Evolutionary conservation across 352 stramenopile genomes (phyloP).

Genomic region (Pythium volutum): DNA sequence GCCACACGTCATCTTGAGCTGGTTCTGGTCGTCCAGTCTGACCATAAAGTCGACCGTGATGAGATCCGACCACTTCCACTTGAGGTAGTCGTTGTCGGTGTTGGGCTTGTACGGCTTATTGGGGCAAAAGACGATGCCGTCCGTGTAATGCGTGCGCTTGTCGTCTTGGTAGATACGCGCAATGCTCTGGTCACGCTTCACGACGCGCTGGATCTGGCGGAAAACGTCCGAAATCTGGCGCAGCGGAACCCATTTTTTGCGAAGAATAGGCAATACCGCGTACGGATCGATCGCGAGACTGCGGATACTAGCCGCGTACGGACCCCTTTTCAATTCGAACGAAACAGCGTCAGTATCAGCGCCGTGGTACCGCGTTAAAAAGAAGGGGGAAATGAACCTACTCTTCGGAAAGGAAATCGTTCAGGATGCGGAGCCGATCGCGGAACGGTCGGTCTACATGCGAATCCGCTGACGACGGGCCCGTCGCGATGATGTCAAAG

Average conservation of each 20-base stretch:
- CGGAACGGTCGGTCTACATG: slow-evolving; percentile 82
- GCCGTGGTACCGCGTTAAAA: background rate
- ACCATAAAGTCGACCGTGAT: slow-evolving; percentile 88
- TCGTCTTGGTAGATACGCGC: slow-evolving; percentile 78
- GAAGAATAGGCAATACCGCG: slow-evolving; percentile 69
- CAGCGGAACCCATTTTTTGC: slow-evolving; percentile 81
- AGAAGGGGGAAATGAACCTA: slow-evolving; percentile 28
- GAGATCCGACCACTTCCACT: slow-evolving; percentile 92
- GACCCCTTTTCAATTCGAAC: slow-evolving; percentile 36
- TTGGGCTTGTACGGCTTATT: slow-evolving; percentile 82
- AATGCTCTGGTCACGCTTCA: slow-evolving; percentile 75
- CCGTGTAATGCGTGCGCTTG: slow-evolving; percentile 86
- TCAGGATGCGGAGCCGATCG: slow-evolving; percentile 74
- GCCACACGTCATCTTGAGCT: slow-evolving; percentile 64
- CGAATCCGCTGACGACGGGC: slow-evolving; percentile 58
- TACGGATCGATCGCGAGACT: slow-evolving; percentile 61
- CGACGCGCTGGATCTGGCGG: slow-evolving; percentile 71
- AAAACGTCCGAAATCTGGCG: slow-evolving; percentile 84
- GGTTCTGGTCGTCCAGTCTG: slow-evolving; percentile 52
- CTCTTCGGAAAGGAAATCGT: slow-evolving; percentile 84
- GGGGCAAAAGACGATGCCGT: slow-evolving; percentile 89
- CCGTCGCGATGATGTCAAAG: slow-evolving; percentile 88
- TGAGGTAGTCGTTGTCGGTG: slow-evolving; percentile 88
- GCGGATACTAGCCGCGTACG: slow-evolving; percentile 64
- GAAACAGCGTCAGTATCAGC: slow-evolving; percentile 1